Evolutionary conservation across 2,329 filamentous ascomycete genomes (phyloP).

Genomic region (Thermomyces lanuginosus): DNA sequence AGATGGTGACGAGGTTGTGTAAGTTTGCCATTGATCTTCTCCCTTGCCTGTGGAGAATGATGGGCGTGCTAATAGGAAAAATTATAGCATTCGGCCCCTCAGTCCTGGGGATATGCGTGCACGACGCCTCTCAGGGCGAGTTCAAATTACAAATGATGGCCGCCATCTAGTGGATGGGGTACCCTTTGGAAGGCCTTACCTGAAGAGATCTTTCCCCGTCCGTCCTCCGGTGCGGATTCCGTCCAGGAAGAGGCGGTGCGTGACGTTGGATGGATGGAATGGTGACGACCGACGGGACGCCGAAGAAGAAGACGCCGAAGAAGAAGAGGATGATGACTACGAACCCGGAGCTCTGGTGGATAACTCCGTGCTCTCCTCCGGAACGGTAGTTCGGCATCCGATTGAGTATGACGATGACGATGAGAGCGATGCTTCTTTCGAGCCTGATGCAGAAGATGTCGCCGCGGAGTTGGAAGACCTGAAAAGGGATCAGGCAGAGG

Average conservation of each 20-base stretch:
- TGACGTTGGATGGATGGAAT: constrained; percentile 14
- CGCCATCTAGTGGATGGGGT: constrained; percentile 72
- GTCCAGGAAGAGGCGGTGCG: constrained; percentile 51
- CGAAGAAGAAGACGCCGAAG: constrained; percentile 12
- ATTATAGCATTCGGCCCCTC: constrained; percentile 56
- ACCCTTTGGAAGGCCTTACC: constrained; percentile 59
- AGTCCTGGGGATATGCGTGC: constrained; percentile 57
- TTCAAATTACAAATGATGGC: constrained; percentile 66
- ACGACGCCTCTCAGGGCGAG: constrained; percentile 56
- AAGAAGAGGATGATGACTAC: constrained; percentile 16
- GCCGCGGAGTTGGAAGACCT: constrained; percentile 31
- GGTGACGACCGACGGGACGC: constrained; percentile 13
- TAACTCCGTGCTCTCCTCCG: constrained; percentile 13
- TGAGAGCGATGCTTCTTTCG: constrained; percentile 18
- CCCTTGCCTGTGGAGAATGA: constrained; percentile 1
- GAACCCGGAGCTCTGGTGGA: constrained; percentile 8
- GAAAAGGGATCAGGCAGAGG: constrained; percentile 26
- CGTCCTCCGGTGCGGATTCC: constrained; percentile 57
- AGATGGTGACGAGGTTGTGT: constrained; percentile 73
- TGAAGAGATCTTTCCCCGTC: constrained; percentile 39
- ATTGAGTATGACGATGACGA: constrained; percentile 12
- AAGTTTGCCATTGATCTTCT: constrained; percentile 19
- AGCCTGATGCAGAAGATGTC: constrained; percentile 23
- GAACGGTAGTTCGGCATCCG: constrained; percentile 21
- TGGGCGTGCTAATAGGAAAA: not conserved